These are phyloP conservation scores for Talaromyces sp. DNA, from an alignment of 2,329 filamentous ascomycete species.

Conservation along the genomic window DNA sequence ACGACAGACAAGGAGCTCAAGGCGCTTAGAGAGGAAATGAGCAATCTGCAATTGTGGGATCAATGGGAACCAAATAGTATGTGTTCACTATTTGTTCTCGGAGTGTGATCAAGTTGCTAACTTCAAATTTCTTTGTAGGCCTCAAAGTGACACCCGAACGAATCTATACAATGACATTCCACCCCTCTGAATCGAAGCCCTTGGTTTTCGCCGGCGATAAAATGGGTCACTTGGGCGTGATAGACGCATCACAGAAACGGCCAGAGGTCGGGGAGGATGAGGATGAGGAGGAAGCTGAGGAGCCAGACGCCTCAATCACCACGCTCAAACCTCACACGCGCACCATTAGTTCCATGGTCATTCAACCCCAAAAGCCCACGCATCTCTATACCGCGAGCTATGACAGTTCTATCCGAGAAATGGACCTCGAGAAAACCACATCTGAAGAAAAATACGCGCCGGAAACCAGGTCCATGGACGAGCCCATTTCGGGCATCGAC, in stretches of 20 bases:
- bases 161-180: constrained; percentile 81
- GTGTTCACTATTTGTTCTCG: constrained; percentile 19
- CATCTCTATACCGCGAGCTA: constrained; percentile 82
- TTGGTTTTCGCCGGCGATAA: constrained; percentile 94
- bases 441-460: constrained; percentile 80
- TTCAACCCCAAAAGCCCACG: constrained; percentile 67
- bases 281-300: constrained; percentile 60
- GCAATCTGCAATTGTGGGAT: constrained; percentile 70
- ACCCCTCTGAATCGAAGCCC: constrained; percentile 79
- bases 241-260: constrained; percentile 61
- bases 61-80: constrained; percentile 73
- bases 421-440: constrained; percentile 75
- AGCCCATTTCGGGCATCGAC: constrained; percentile 79
- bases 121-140: constrained; percentile 42
- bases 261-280: constrained; percentile 43
- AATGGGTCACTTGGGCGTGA: constrained; percentile 80
- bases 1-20: constrained; percentile 73
- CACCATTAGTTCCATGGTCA: constrained; percentile 80
- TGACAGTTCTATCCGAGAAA: constrained; percentile 81
- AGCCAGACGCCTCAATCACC: constrained; percentile 70
- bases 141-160: constrained; percentile 89
- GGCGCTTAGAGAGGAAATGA: constrained; percentile 70
- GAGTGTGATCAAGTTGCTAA: not conserved
- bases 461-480: constrained; percentile 60
- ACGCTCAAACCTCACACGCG: constrained; percentile 86